A percentile compares a stretch with the other conserved stretches of the same genome.
These are phyloP conservation scores for Amphibolis antarctica DNA, from an alignment of 106 monocot species.

Conservation along the genomic window DNA sequence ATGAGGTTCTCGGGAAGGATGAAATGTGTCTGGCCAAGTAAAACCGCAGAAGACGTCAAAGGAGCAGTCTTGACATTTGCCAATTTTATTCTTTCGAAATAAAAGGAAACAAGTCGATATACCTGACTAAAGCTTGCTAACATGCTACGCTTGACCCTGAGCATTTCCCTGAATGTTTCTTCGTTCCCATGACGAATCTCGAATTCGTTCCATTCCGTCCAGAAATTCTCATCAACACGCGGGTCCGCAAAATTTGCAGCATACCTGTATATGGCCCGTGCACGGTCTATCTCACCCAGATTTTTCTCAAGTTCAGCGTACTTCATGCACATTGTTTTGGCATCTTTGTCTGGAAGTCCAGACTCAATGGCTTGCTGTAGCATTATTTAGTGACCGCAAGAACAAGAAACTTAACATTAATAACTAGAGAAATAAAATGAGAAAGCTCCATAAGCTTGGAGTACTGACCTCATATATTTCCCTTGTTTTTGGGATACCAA, in stretches of 20 bases:
- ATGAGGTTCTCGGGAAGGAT: slow-evolving; percentile 85
- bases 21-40: slow-evolving; percentile 65
- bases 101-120: background rate
- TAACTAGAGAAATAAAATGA: background rate
- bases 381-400: slow-evolving; percentile 5
- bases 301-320: slow-evolving; percentile 94
- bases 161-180: slow-evolving; percentile 98
- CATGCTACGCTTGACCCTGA: slow-evolving; percentile 79
- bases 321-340: slow-evolving; percentile 78
- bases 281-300: slow-evolving; percentile 90
- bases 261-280: slow-evolving; percentile 69
- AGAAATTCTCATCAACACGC: slow-evolving; percentile 61
- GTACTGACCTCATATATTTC: slow-evolving; percentile 86
- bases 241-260: slow-evolving; percentile 89
- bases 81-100: background rate
- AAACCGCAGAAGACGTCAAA: background rate
- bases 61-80: background rate
- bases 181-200: slow-evolving; percentile 96
- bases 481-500: slow-evolving; percentile 95
- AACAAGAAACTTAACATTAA: background rate
- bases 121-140: slow-evolving; percentile 92
- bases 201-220: slow-evolving; percentile 95
- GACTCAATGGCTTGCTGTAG: slow-evolving; percentile 96
- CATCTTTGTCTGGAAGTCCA: slow-evolving; percentile 77
- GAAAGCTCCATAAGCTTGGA: background rate